A percentile compares a stretch with the other conserved stretches of the same genome.
Conservation (phyloP, 2,329 filamentous ascomycete species). For the Pestalotiopsis sp. region DNA sequence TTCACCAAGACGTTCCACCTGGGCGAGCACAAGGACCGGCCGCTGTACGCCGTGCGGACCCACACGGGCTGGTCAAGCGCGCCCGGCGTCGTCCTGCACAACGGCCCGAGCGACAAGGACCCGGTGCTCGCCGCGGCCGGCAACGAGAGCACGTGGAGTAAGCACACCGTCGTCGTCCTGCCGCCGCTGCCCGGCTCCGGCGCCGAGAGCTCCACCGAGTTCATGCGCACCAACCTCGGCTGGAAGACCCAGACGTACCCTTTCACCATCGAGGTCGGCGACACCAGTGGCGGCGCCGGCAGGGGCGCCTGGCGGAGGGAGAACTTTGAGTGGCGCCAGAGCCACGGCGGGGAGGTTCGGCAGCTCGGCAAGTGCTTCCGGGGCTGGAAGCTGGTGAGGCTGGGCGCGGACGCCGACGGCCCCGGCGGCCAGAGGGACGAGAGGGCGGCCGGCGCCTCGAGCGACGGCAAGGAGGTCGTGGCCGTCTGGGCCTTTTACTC, state of each 20-base stretch:
- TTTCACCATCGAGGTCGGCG: constrained; percentile 21
- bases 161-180: neutral
- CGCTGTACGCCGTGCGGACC: constrained; percentile 21
- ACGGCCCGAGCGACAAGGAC: constrained; percentile 19
- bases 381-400: constrained; percentile 30
- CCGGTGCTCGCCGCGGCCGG: constrained; percentile 20
- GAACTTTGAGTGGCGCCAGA: constrained; percentile 29
- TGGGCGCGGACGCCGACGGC: constrained; percentile 12
- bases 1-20: constrained; percentile 21
- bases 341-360: constrained; percentile 21
- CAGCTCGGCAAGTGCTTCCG: constrained; percentile 14
- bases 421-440: neutral
- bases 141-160: neutral
- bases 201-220: constrained; percentile 4
- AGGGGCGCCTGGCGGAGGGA: constrained; percentile 15
- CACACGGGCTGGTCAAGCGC: constrained; percentile 20
- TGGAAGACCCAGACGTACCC: constrained; percentile 13
- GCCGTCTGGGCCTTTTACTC: constrained; percentile 22
- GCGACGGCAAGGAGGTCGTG: constrained; percentile 27
- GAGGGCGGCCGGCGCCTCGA: constrained; percentile 10
- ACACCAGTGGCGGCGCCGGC: neutral
- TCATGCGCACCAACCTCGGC: constrained; percentile 1
- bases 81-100: constrained; percentile 21
- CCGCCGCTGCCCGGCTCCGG: constrained; percentile 7
- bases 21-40: constrained; percentile 21